Evolutionary conservation across 192 early-diverging fungal species (phyloP), one percentile per base, ranked within the genome.

Genomic region (Coemansia nantahalensis): DNA sequence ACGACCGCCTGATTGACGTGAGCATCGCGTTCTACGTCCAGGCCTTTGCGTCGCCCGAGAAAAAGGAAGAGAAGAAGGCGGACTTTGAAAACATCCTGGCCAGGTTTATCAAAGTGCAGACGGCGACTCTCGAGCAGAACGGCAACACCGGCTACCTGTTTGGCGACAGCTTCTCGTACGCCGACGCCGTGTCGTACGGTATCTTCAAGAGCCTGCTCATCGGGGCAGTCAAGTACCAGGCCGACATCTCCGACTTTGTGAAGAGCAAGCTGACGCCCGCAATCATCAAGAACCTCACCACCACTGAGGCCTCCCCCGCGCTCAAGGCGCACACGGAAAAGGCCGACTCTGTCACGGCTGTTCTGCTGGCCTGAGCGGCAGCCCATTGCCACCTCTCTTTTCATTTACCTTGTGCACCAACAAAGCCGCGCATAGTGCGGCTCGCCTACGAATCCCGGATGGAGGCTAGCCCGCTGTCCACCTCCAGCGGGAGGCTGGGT

Each of bases 91-190:
- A n/a, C 0, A 42, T 59, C 18, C 34, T 59, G 21, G 58, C 36
- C 11, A 68, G 61, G 31, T 37, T 62, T 3, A 39, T 77, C 23
- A 16, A 39, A 6, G 59, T 70, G 13, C 74, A 78, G 32, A 59
- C 71, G n/a, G 41, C 51, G 39, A 34, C 57, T 16, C 59, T 82
- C 38, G 32, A 35, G 23, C 50, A 70, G 35, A 83, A 84, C 48
- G 83, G 83, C 28, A 59, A 52, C 43, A 83, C 64, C 28, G 82
- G 82, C 2, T 65, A 68, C 46, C 65, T 61, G 23, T 45, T 78
- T 39, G 78, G 82, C n/a, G 45, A 66, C 42, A 46, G 52, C 38
- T 31, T 70, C 5, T 68, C 78, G 2, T 59, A 78, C 16, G 58
- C 59, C 4, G 82, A 84, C 37, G 32, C 77, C 23, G 49, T 36